Evolutionary conservation across 306 rosid genomes (phyloP).

Genomic region (Quercus wislizeni): DNA sequence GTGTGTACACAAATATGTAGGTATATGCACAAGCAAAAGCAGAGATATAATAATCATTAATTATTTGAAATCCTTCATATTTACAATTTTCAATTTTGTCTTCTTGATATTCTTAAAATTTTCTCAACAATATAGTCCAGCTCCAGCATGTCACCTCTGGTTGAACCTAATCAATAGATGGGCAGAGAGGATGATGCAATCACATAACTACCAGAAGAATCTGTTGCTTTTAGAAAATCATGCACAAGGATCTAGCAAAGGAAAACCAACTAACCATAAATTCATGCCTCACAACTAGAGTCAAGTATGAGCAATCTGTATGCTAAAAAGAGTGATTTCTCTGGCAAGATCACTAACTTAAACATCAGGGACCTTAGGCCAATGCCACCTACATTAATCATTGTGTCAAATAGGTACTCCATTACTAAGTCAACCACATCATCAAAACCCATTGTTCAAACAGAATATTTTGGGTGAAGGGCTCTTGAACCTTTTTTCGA

Average conservation of each 20-base stretch:
- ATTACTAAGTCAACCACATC: too few species aligned
- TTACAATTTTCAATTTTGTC: not conserved
- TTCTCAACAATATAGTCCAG: not conserved
- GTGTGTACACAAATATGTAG: not conserved
- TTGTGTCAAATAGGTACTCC: too few species aligned
- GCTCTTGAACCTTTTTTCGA: too few species aligned
- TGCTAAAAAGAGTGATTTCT: too few species aligned
- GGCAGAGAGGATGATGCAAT: not conserved
- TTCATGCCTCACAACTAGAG: too few species aligned
- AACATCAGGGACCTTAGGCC: too few species aligned
- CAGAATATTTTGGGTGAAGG: too few species aligned
- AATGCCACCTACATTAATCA: too few species aligned
- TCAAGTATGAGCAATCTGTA: too few species aligned
- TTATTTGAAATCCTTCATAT: not conserved
- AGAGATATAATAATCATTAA: not conserved
- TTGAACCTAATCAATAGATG: not conserved
- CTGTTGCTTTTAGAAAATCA: not conserved
- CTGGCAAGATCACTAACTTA: too few species aligned
- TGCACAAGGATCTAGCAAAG: not conserved
- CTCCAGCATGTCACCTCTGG: not conserved
- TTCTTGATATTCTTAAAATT: not conserved
- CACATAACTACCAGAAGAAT: not conserved
- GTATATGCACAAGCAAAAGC: not conserved
- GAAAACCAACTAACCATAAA: slow-evolving; percentile 43
- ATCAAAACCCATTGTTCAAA: too few species aligned